Base-by-base conservation (phyloP, 208 protist species). In the Wallacemonas sp. region DNA sequence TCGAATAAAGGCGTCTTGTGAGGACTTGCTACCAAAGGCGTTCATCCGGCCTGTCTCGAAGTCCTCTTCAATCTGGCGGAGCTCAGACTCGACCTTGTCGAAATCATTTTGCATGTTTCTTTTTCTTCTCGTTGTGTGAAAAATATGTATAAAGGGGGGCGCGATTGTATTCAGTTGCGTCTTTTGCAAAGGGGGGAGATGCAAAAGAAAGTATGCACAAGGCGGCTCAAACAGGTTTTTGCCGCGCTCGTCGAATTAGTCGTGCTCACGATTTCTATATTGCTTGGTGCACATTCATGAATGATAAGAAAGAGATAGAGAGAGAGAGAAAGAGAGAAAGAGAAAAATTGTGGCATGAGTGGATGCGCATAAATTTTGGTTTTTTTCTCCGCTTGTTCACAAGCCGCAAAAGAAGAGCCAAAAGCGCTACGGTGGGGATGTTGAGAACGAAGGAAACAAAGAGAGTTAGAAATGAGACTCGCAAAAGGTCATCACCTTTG, bases 11-110 rank as follows among this genome's bases (percentile, higher is more conserved):
- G 74, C 76, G 51, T 95, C 86, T 60, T 89, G 84, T 21, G 79
- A 87, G 4, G 49, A 49, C 3, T 75, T 55, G 42, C 69, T 84
- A 34, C 90, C 90, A 65, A 96, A 96, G 11, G 85, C 86, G 61
- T 93, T 92, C 87, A 93, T 93, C 46, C 81, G 77, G 24, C 90
- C 90, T 2, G 80, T 86, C 45, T 83, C 64, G 61, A 96, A 96
- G 45, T 92, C 86, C 19, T 77, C 73, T 42, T 93, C 87, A 53
- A 96, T 92, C 69, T 93, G 79, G 6, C 81, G 79, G 22, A 96
- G 75, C 74, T 96, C 86, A 30, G 73, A 73, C 69, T 91, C 86
- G 2, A 96, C 82, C 31, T 75, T 80, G 64, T 74, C 77, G 46
- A 93, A 91, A 38, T 91, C 84, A 12, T 71, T 78, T 24, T 81